phyloP scores from a whole-genome alignment of 768 basidiomycete genomes.

The Mycena filopes region DNA sequence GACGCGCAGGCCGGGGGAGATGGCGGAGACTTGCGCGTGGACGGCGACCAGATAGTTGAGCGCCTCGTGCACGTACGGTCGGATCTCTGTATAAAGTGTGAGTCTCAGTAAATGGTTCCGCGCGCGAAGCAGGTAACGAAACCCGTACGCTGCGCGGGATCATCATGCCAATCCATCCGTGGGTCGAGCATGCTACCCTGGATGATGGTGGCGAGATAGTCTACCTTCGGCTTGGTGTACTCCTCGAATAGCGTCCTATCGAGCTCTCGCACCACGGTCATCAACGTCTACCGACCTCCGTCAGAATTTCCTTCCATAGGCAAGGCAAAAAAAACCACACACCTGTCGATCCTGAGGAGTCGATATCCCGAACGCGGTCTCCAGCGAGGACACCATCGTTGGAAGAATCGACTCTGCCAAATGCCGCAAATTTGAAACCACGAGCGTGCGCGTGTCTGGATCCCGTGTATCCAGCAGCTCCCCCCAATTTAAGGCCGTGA shows the following conservation, averaged over 20 bases:
- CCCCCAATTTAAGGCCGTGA: conserved; percentile 56
- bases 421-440: conserved; percentile 88
- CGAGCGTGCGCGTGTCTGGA: conserved; percentile 83
- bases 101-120: not conserved
- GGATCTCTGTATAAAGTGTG: conserved; percentile 76
- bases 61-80: conserved; percentile 92
- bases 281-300: conserved; percentile 62
- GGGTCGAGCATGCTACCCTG: conserved; percentile 82
- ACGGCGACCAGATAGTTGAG: conserved; percentile 90
- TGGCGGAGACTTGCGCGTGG: conserved; percentile 89
- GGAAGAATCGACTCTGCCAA: conserved; percentile 79
- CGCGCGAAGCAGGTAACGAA: conserved; percentile 32
- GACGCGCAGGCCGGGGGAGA: conserved; percentile 82
- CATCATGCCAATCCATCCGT: conserved; percentile 94
- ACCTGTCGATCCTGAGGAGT: conserved; percentile 81
- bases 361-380: conserved; percentile 76
- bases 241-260: conserved; percentile 92
- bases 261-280: conserved; percentile 82
- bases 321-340: conserved; percentile 22
- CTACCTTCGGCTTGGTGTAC: conserved; percentile 85
- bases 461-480: conserved; percentile 71
- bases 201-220: conserved; percentile 71
- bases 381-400: conserved; percentile 81
- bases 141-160: conserved; percentile 93
- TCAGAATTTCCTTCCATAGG: conserved; percentile 17